Base-by-base conservation (phyloP, 768 basidiomycete species). In the Pisolithus orientalis region DNA sequence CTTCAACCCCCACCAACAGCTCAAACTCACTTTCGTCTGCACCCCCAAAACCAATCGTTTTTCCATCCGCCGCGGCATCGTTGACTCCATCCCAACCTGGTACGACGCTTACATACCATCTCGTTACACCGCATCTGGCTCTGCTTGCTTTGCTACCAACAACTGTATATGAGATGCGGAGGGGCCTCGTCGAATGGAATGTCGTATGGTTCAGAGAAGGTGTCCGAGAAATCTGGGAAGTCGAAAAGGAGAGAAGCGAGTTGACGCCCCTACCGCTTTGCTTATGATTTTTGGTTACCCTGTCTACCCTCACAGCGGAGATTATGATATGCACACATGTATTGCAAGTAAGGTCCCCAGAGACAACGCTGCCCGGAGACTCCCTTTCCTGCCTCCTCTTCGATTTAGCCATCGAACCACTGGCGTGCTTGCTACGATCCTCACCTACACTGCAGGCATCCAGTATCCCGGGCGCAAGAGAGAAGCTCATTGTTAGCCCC, bases 191-290 rank as follows among this genome's bases (percentile, higher is more conserved):
- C 29, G 91, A 94, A 63, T 92, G 86, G 69, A 94, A 94, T 60
- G 85, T 93, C 3, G 84, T 90, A 37, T 90, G 84, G 67, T 87
- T 94, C 64, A 70, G 91, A 59, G 85, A 84, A 65, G 91, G 91
- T 0, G 79, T 90, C 46, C 80, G 86, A 65, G 87, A 90, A 68
- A 90, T 94, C 39, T 85, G 84, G 58, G 79, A 83, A 47, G 80
- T 90, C 8, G 90, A 91, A 63, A 77, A 73, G 55, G 84, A 88
- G 60, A 56, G 65, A 39, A 62, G 62, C 39, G 58, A 40, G 53
- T 34, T 43, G 39, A 40, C 6, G 16, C 6, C 0, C 40, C 25
- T 13, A 13, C 32, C 32, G 13, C 11, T 13, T 13, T 13, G 32
- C 11, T 34, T 14, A 34, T 34, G 10, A 11, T 21, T 21, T 21